Conservation (phyloP, 1,284 basidiomycete species). For the Ganoderma sinense region DNA sequence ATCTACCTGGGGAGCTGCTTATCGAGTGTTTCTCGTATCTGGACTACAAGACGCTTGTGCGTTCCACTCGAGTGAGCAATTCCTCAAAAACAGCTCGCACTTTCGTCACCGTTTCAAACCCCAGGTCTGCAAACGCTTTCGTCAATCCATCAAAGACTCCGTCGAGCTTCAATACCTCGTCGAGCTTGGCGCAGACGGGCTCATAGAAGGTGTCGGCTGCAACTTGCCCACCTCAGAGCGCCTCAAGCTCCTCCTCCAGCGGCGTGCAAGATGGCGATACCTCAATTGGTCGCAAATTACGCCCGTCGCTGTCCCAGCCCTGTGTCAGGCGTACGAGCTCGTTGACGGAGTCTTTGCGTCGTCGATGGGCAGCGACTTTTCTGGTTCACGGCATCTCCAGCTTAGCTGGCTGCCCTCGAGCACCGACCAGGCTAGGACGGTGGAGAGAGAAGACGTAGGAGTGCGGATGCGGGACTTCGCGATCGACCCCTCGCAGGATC, state of each 20-base stretch:
- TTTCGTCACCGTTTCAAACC: not conserved
- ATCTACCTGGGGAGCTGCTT: not conserved
- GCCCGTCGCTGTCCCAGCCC: constrained; percentile 45
- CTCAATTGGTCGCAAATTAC: constrained; percentile 45
- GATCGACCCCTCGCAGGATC: constrained; percentile 68
- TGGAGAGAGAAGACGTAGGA: constrained; percentile 48
- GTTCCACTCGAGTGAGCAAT: not conserved
- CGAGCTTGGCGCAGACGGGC: constrained; percentile 55
- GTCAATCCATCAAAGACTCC: constrained; percentile 44
- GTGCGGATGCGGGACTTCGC: constrained; percentile 61
- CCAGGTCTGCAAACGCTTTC: constrained; percentile 51
- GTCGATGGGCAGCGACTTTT: constrained; percentile 35
- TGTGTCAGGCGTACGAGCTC: constrained; percentile 63
- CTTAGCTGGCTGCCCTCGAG: constrained; percentile 49
- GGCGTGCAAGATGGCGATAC: constrained; percentile 50
- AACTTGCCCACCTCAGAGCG: constrained; percentile 45
- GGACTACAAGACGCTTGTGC: constrained; percentile 2
- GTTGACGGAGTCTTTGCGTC: constrained; percentile 64
- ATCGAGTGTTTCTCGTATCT: not conserved
- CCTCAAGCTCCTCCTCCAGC: constrained; percentile 46
- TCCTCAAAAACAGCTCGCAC: not conserved
- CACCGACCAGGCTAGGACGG: constrained; percentile 23
- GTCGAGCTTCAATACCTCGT: constrained; percentile 55
- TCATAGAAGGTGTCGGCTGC: constrained; percentile 44
- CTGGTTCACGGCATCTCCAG: constrained; percentile 43